phyloP scores from a whole-genome alignment of 2,329 filamentous ascomycete species.

The Mollisia scopiformis region DNA sequence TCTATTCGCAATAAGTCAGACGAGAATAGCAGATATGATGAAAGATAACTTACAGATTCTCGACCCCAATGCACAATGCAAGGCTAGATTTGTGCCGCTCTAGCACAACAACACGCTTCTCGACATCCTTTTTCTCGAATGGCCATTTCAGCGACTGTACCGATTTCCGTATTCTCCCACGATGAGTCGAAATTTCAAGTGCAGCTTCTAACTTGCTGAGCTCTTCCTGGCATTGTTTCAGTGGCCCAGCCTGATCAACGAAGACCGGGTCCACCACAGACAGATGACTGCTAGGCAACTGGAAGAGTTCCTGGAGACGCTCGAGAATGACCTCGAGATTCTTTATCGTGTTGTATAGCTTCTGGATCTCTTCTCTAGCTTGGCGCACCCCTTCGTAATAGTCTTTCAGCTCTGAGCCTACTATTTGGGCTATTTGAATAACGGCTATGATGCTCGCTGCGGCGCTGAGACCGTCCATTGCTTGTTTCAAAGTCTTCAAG shows the following conservation, averaged over 20 bases:
- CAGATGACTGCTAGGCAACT: background rate
- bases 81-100: slow-evolving; percentile 12
- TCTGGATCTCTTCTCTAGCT: slow-evolving; percentile 21
- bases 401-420: slow-evolving; percentile 14
- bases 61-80: background rate
- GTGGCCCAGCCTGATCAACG: background rate
- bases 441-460: slow-evolving; percentile 18
- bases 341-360: slow-evolving; percentile 14
- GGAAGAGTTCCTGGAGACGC: background rate
- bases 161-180: background rate
- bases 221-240: background rate
- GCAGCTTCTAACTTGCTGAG: background rate
- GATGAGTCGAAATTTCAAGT: background rate
- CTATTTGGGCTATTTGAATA: slow-evolving; percentile 13
- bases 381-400: slow-evolving; percentile 20
- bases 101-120: slow-evolving; percentile 18
- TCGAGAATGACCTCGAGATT: background rate
- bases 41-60: background rate
- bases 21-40: background rate
- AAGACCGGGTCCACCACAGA: background rate
- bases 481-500: too few relatives aligned
- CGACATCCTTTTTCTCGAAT: slow-evolving; percentile 25
- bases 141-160: slow-evolving; percentile 24
- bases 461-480: slow-evolving; percentile 21
- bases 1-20: background rate